A percentile compares a stretch with the other conserved stretches of the same genome.
These are phyloP conservation scores for Fraxinus sp. DNA, from an alignment of 305 asterid species.

Conservation along the genomic window DNA sequence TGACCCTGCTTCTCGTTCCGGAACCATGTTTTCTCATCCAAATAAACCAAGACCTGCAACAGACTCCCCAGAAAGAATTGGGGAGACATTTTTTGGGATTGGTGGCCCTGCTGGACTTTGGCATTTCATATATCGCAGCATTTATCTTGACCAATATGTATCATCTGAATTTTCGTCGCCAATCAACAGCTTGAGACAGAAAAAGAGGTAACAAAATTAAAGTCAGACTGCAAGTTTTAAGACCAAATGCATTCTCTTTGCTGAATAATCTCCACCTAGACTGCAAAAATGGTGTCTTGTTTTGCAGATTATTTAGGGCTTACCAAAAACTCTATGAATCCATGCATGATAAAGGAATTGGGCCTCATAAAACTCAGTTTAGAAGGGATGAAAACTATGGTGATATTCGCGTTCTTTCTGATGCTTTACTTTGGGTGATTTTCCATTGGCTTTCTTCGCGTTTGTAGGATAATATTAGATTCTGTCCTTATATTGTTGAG, in stretches of 20 bases:
- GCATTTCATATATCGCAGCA: conserved; percentile 94
- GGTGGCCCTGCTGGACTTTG: conserved; percentile 99
- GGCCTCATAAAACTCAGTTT: conserved; percentile 95
- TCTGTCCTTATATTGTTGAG: background rate
- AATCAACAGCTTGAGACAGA: conserved; percentile 68
- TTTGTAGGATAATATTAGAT: conserved; percentile 5
- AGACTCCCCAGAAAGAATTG: conserved; percentile 46
- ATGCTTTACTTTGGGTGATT: background rate
- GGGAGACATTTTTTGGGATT: conserved; percentile 49
- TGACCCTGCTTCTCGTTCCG: conserved; percentile 58
- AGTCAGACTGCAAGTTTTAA: conserved; percentile 18
- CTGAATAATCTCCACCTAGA: conserved; percentile 13
- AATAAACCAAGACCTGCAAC: conserved; percentile 52
- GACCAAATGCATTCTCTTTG: conserved; percentile 16
- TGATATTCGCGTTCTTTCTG: conserved; percentile 27
- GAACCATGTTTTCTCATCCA: conserved; percentile 51
- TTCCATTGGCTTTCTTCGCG: conserved; percentile 5
- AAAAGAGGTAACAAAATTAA: conserved; percentile 59
- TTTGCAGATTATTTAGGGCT: conserved; percentile 76
- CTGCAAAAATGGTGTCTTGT: conserved; percentile 17
- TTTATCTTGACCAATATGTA: conserved; percentile 82
- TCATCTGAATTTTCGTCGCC: conserved; percentile 93
- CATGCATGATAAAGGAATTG: conserved; percentile 81
- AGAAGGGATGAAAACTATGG: conserved; percentile 95
- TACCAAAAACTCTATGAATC: conserved; percentile 76